Base-by-base conservation (phyloP, 768 basidiomycete genomes). In the Mycena metata region DNA sequence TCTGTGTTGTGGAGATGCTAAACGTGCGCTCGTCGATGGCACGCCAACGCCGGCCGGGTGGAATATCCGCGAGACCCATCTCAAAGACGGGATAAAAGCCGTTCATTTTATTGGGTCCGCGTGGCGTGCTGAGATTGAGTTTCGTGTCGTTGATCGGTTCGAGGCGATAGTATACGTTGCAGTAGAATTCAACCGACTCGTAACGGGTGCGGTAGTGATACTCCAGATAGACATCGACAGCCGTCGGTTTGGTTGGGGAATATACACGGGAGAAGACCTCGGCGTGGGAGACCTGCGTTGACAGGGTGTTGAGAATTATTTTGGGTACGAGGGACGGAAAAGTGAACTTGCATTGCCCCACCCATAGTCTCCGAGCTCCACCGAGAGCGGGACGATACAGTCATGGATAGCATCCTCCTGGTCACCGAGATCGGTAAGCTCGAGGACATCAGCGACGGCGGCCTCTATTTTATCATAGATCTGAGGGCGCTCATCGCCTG, bases 151-250 rank as follows among this genome's bases (percentile, higher is more conserved):
- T 19, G 24, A 66, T 23, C 2, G 57, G n/a, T 19, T 66, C 57
- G 15, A 16, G 33, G 42, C 64, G 58, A n/a, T 66, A 66, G 57
- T 45, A 66, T 3, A 66, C 21, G 58, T 66, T 66, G 64, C 57
- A 66, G 57, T 35, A 33, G 13, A 66, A 66, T 30, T 66, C 65
- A 5, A 66, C 65, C n/a, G 65, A 66, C 2, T n/a, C 11, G 58
- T 66, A 66, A 11, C 65, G 65, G 30, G 65, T 66, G 35, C 65
- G 65, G 51, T 66, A 60, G 43, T 66, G 65, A 51, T 66, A 60
- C 26, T 60, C 65, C 13, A 66, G 42, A 23, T 52, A 66, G 3
- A 66, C 43, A 30, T 66, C 58, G 57, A 66, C 50, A 43, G 65
- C 65, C 1, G 58, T 50, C 51, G 65, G 65, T 6, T 54, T 54